phyloP scores from a whole-genome alignment of 768 basidiomycete species.

The Trametes villosa region DNA sequence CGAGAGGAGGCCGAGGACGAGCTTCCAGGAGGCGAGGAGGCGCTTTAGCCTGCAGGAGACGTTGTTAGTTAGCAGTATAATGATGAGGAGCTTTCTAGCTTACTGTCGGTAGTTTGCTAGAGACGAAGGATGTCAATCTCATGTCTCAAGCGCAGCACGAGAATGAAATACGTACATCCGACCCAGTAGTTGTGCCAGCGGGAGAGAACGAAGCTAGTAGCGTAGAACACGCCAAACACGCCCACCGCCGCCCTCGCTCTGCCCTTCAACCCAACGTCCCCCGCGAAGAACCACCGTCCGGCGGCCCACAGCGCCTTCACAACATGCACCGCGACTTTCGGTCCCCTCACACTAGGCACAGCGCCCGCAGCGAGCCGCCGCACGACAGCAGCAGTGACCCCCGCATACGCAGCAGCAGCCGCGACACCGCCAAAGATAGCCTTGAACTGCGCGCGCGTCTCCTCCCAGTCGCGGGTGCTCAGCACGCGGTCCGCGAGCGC shows the following conservation, averaged over 20 bases:
- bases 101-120: slow-evolving; percentile 36
- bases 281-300: slow-evolving; percentile 14
- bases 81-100: not conserved
- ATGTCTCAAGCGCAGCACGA: not conserved
- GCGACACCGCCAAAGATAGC: slow-evolving; percentile 67
- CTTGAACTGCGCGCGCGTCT: slow-evolving; percentile 96
- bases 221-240: slow-evolving; percentile 21
- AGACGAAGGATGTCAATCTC: not conserved
- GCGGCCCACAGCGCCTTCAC: not conserved
- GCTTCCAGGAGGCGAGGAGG: slow-evolving; percentile 43
- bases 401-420: slow-evolving; percentile 19
- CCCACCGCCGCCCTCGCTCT: slow-evolving; percentile 22
- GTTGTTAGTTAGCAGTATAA: not conserved
- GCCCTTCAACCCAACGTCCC: not conserved
- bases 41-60: slow-evolving; percentile 32
- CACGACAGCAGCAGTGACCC: slow-evolving; percentile 14
- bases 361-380: not conserved
- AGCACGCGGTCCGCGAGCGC: slow-evolving; percentile 69
- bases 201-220: slow-evolving; percentile 41
- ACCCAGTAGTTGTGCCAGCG: slow-evolving; percentile 53
- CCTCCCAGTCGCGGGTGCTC: slow-evolving; percentile 72
- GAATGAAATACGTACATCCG: slow-evolving; percentile 33
- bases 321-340: not conserved
- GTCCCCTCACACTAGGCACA: not conserved
- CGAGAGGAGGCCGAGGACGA: slow-evolving; percentile 41